Evolutionary conservation across 2,329 filamentous ascomycete species (phyloP), one percentile per base, ranked within the genome.

Genomic region (Trichoderma atroviride): DNA sequence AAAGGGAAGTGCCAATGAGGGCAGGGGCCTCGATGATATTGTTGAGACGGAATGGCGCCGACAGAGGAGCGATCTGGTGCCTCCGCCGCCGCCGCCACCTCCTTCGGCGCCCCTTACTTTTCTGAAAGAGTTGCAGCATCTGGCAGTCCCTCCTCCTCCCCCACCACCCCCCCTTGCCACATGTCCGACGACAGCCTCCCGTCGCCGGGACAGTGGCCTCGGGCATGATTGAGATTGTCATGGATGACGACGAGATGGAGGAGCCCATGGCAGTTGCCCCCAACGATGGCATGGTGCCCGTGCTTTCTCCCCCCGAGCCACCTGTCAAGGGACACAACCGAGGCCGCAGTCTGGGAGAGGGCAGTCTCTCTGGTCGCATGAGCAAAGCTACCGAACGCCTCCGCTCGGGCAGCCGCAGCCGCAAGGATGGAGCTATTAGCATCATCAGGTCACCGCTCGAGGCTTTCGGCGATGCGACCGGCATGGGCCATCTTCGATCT

Each of bases 151-250:
- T 1, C 88, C 88, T 0, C 88, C 88, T 0, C 88, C 88, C 0
- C 88, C 88, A 0, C 88, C 88, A 0, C 84, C 87, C 0, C 0
- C 88, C 88, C 0, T 78, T 89, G 4, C 85, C 85, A 0, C 79
- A 83, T 63, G 80, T 57, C 75, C 80, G 55, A 78, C 80, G 40
- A 74, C 77, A 69, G 27, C 33, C 80, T 2, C 79, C 80, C 9
- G 75, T 84, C 57, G 82, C 83, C 71, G 83, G 85, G 70, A 82
- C 82, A 2, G 73, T 83, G 19, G 83, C 82, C 9, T 85, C 86
- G 0, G 87, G 85, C 5, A 85, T 88, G 74, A 89, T 91, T 72
- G 88, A 91, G 76, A 88, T 91, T 71, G 87, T 91, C 61, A 88
- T 89, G 85, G 88, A 90, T 72, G 86, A 88, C 2, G 86, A 88